Conservation (phyloP, 176 grass and related monocot genomes). For the Ananas comosus region DNA sequence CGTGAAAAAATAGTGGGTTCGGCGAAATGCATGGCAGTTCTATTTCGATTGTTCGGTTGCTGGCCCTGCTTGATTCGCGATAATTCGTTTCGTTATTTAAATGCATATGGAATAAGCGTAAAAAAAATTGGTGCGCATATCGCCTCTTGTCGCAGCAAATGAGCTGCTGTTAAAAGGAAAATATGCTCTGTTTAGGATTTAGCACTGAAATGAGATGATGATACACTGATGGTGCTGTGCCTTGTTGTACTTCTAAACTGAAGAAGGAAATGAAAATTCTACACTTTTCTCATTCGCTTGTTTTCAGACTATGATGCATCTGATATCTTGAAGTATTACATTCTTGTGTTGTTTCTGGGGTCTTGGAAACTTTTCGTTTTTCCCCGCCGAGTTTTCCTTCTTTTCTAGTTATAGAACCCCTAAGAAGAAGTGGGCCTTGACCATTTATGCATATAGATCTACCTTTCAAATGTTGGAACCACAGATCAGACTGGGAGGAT, state of each 20-base stretch:
- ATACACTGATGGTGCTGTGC: background rate
- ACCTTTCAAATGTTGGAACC: no score
- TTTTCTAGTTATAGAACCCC: no score
- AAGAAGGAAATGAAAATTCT: background rate
- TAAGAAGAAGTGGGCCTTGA: no score
- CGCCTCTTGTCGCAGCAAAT: conserved; percentile 1
- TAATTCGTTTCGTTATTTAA: conserved; percentile 13
- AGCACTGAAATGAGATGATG: background rate
- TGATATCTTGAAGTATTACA: no score
- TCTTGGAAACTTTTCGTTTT: no score
- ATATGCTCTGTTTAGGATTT: background rate
- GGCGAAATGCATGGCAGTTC: background rate
- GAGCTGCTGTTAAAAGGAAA: background rate
- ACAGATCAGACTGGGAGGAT: no score
- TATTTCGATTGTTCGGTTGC: background rate
- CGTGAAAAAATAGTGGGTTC: background rate
- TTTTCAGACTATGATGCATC: no score
- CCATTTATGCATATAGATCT: no score
- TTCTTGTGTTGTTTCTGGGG: no score
- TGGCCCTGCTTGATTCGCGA: background rate
- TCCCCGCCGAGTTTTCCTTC: no score
- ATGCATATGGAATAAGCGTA: conserved; percentile 12
- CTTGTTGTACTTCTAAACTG: background rate
- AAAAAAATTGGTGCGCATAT: background rate
- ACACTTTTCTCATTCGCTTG: no score